These are phyloP conservation scores for Cymbopogon flexuosus DNA, from an alignment of 202 grass and related monocot species.

Conservation along the genomic window DNA sequence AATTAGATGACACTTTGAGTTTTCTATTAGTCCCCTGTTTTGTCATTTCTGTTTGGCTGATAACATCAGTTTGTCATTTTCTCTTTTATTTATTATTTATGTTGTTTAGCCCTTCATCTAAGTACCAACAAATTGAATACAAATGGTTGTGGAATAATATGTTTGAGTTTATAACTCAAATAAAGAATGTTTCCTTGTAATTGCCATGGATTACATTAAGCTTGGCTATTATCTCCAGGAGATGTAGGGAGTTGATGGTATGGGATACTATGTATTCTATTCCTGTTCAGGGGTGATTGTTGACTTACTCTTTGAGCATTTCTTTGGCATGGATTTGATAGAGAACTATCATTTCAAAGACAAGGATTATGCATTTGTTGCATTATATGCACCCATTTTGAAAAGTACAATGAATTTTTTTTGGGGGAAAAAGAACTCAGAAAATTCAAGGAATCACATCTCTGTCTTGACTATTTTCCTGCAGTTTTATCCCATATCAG, in stretches of 20 bases:
- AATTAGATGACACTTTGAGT: neutral
- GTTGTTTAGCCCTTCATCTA: neutral
- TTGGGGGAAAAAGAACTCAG: neutral
- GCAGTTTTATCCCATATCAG: neutral
- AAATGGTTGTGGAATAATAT: neutral
- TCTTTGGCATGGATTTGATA: neutral
- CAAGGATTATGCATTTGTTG: neutral
- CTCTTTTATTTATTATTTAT: neutral
- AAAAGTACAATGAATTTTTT: neutral
- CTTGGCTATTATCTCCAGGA: neutral
- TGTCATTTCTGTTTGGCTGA: too few species aligned
- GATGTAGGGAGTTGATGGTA: neutral
- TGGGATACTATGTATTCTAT: neutral
- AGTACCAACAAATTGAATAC: neutral
- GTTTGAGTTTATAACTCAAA: neutral
- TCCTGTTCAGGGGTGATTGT: neutral
- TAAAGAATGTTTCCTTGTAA: neutral
- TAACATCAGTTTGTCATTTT: too few species aligned
- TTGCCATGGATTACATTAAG: neutral
- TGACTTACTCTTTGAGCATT: neutral
- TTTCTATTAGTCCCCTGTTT: too few species aligned
- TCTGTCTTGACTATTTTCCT: neutral
- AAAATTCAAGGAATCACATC: neutral
- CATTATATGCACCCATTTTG: neutral
- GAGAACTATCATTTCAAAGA: neutral